Evolutionary conservation across 176 grass and related monocot species (phyloP).

Genomic region (Avena atlantica): DNA sequence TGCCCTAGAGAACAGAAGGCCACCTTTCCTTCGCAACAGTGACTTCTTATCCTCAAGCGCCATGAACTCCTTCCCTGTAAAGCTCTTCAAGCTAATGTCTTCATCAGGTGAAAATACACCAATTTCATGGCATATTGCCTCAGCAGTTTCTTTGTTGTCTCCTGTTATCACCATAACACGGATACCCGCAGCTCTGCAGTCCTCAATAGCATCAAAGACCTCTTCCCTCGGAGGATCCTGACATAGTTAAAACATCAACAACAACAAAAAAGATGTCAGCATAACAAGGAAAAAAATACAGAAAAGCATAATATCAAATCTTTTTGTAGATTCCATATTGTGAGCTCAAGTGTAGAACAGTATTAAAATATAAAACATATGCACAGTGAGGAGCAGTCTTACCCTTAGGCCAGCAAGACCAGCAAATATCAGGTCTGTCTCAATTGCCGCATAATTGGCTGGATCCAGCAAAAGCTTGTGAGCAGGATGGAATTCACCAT

Average conservation of each 20-base stretch:
- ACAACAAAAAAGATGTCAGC: constrained; percentile 4
- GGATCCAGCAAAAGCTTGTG: constrained; percentile 95
- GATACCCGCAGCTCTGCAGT: constrained; percentile 94
- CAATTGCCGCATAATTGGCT: constrained; percentile 83
- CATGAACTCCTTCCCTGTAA: constrained; percentile 96
- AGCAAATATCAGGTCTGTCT: constrained; percentile 77
- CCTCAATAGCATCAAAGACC: constrained; percentile 91
- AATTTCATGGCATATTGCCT: constrained; percentile 96
- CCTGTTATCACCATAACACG: constrained; percentile 98
- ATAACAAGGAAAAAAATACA: neutral
- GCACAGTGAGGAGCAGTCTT: constrained; percentile 28
- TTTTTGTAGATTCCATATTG: neutral
- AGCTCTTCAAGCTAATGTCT: constrained; percentile 78
- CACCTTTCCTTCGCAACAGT: constrained; percentile 64
- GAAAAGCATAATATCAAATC: constrained; percentile 3
- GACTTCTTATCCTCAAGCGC: constrained; percentile 69
- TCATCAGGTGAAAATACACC: constrained; percentile 79
- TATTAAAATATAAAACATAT: neutral
- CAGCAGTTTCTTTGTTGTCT: constrained; percentile 99
- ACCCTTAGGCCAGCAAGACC: constrained; percentile 91
- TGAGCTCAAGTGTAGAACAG: neutral
- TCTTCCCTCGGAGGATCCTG: constrained; percentile 98
- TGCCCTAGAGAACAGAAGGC: constrained; percentile 93
- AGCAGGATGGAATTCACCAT: constrained; percentile 94
- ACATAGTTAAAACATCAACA: constrained; percentile 40